Evolutionary conservation across 768 basidiomycete genomes (phyloP), one percentile per base, ranked within the genome.

Genomic region (Harrya chromipes): DNA sequence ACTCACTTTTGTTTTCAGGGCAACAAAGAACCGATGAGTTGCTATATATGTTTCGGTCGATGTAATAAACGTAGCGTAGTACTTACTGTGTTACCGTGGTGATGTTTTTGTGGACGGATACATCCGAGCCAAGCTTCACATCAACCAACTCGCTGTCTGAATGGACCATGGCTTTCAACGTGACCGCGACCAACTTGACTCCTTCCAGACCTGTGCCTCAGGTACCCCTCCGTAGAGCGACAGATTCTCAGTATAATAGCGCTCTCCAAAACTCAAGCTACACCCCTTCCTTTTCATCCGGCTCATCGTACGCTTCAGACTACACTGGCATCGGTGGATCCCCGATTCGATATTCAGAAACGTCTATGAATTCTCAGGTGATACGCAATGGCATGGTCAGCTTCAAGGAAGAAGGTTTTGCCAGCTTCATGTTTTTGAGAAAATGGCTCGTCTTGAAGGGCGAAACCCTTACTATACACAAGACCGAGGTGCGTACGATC

Each of bases 351-450:
- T 68, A 67, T 47, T 72, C 73, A 5, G 70, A 72, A 33, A 47
- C 57, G 21, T 48, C 63, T 43, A 56, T 65, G 45, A 63, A 58
- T 52, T 54, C 74, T 2, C 77, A 81, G 41, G 66, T 87, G 44
- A 71, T 93, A 40, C 74, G 90, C 38, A 72, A 72, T 47, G 95
- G 89, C n/a, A 72, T 72, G 37, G 92, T 90, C 39, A 86, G 79
- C 66, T 76, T 95, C 61, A 98, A 98, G 76, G 95, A 99, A 68
- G 94, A 97, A 43, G 90, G 92, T 1, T 84, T 97, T 55, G 84
- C 88, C 3, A 89, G 87, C 54, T 94, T 90, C 79, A 77, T 97
- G 43, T 97, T 94, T 84, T 82, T 87, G 66, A 81, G 87, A 62
- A 89, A 91, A 67, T 97, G 88, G 87, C 72, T 97, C 48, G 78